A percentile compares a stretch with the other conserved stretches of the same genome.
phyloP scores from a whole-genome alignment of 208 protist genomes.

The Willaertia magna region DNA sequence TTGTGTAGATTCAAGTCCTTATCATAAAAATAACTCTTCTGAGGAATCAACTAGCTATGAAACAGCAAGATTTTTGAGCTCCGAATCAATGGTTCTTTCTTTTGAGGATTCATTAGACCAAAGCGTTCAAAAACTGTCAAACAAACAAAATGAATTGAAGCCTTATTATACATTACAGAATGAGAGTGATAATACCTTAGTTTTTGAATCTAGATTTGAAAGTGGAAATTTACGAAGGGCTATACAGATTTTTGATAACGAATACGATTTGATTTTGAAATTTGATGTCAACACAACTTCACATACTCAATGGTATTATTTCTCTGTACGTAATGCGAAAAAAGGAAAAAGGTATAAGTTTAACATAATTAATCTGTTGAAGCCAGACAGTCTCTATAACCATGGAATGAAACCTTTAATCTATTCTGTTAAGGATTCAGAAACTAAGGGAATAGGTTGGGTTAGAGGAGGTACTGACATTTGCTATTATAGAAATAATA shows the following conservation, averaged over 20 bases:
- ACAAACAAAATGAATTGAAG: not conserved
- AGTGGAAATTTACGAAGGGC: conserved; percentile 79
- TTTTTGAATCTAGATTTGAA: conserved; percentile 79
- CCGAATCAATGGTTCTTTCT: not conserved
- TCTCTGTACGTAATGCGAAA: conserved; percentile 50
- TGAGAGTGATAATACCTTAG: conserved; percentile 23
- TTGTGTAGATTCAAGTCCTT: not conserved
- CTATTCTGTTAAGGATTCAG: conserved; percentile 44
- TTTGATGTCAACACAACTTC: conserved; percentile 80
- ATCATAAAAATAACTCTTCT: not conserved
- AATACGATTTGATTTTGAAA: conserved; percentile 82
- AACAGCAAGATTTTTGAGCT: not conserved
- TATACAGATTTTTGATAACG: conserved; percentile 53
- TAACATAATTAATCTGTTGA: conserved; percentile 92
- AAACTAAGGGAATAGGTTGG: conserved; percentile 32
- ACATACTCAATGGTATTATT: conserved; percentile 94
- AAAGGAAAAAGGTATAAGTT: conserved; percentile 68
- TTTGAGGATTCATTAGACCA: no score
- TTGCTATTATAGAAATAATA: conserved; percentile 38
- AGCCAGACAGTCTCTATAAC: conserved; percentile 78
- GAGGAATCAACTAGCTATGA: not conserved
- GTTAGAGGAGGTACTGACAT: conserved; percentile 31
- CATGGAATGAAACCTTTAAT: conserved; percentile 77
- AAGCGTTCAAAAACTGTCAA: no score
- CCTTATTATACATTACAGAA: not conserved